Conservation (phyloP, 495 filamentous ascomycete species). For the Annulohypoxylon stygium region DNA sequence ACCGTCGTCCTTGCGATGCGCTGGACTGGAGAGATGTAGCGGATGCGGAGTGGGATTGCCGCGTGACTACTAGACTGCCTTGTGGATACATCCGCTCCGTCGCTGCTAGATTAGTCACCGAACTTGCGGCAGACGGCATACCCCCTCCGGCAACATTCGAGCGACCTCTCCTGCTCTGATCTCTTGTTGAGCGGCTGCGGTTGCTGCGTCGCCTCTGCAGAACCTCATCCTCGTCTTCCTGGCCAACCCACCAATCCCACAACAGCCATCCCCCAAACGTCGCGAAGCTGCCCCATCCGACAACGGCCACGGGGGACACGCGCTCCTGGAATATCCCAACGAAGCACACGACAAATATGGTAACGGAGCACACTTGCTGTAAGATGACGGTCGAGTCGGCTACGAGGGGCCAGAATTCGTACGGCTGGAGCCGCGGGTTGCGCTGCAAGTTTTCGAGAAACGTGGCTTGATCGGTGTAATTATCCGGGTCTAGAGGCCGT, state of each 20-base stretch:
- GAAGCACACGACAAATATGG: constrained; percentile 94
- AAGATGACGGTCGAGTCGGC: constrained; percentile 96
- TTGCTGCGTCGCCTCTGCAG: constrained; percentile 50
- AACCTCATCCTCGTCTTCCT: constrained; percentile 61
- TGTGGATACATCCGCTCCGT: constrained; percentile 46
- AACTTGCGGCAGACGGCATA: constrained; percentile 56
- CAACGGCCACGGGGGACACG: constrained; percentile 86
- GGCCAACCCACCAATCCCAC: constrained; percentile 89
- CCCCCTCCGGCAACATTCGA: constrained; percentile 25
- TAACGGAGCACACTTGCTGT: constrained; percentile 94
- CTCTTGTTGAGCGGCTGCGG: constrained; percentile 46
- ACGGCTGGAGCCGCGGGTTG: constrained; percentile 92
- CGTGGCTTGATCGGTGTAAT: constrained; percentile 95
- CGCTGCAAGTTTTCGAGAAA: constrained; percentile 97
- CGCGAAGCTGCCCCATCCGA: constrained; percentile 82
- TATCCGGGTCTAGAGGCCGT: constrained; percentile 81
- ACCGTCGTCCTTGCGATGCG: constrained; percentile 49
- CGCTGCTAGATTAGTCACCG: constrained; percentile 54
- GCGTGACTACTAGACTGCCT: constrained; percentile 33
- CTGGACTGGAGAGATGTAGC: constrained; percentile 55
- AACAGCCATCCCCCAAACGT: constrained; percentile 90
- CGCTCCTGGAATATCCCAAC: constrained; percentile 87
- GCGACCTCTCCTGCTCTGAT: constrained; percentile 47
- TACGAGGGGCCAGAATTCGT: constrained; percentile 97
- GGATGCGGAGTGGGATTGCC: constrained; percentile 50